Conservation (phyloP, 306 rosid genomes). For the Vigna nakashimae region DNA sequence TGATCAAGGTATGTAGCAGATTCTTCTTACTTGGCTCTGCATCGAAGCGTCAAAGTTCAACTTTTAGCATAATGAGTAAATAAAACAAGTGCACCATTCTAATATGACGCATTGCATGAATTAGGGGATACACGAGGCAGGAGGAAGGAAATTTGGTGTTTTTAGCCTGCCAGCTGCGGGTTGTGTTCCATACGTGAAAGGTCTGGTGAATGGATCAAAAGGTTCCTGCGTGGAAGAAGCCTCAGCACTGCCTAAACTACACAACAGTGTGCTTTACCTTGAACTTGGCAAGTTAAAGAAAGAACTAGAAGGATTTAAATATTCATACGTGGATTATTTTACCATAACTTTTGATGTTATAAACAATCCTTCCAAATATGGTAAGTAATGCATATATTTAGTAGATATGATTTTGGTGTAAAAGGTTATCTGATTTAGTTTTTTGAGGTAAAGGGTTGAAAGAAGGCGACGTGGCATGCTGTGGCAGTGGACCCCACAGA, state of each 20-base stretch:
- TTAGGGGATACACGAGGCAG: conserved; percentile 51
- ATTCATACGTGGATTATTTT: conserved; percentile 47
- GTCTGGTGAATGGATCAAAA: conserved; percentile 35
- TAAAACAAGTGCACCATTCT: neutral
- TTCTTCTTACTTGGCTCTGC: neutral
- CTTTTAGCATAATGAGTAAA: too few species aligned
- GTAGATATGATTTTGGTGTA: neutral
- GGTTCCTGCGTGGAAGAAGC: conserved; percentile 43
- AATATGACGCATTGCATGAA: neutral
- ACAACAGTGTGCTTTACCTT: conserved; percentile 45
- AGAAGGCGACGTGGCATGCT: conserved; percentile 60
- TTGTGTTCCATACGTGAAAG: conserved; percentile 42
- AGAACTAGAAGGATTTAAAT: conserved; percentile 58
- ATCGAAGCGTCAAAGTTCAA: neutral
- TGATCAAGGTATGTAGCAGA: conserved; percentile 56
- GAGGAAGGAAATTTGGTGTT: conserved; percentile 67
- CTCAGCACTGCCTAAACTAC: conserved; percentile 40
- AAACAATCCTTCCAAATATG: conserved; percentile 59
- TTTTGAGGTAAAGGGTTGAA: conserved; percentile 51
- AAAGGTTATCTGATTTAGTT: neutral
- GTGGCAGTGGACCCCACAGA: conserved; percentile 64
- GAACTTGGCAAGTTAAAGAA: conserved; percentile 45
- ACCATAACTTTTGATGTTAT: conserved; percentile 1
- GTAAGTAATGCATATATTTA: conserved; percentile 38
- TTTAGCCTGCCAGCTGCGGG: conserved; percentile 45